Base-by-base conservation (phyloP, 2,329 filamentous ascomycete species). In the Sporothrix luriei region DNA sequence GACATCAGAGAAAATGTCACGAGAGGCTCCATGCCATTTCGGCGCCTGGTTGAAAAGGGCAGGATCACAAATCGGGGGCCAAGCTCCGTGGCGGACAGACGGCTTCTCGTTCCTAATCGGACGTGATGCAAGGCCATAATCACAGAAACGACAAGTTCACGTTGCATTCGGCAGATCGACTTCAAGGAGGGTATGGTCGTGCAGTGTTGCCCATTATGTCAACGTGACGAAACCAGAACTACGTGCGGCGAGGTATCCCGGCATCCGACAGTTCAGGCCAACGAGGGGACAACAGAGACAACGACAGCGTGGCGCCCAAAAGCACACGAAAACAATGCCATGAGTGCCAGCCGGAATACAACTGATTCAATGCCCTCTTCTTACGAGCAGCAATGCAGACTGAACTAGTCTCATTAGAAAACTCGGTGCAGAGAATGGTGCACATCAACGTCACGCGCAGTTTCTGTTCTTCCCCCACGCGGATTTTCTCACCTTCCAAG, bases 41-140 rank as follows among this genome's bases (percentile, higher is more conserved):
- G 4, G 29, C 21, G 26, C 62, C 38, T 14, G 26, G 26, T 65
- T 65, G 62, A 65, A 61, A 61, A 43, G 55, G 55, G n/a, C n/a
- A 21, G 33, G 19, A 43, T n/a, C 16, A 13, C 29, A 48, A 19
- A 52, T 21, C 46, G 64, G 64, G 26, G 26, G 62, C 62, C 48
- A 40, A 54, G 64, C 48, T 66, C 64, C 29, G 48, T 26, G 29
- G 10, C 64, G 64, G 64, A 21, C 64, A 66, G 64, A 66, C 64
- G 49, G 64, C 49, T 66, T 38, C 21, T 43, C 16, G 29, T 52
- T 66, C 64, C 64, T 43, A 66, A 33, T 33, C 19, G 29, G 26
- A 40, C 48, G 24, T 49, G n/a, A 51, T 21, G n/a, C 11, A 51
- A 40, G 48, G 6, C 64, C 54, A 54, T 10, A 38, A 33, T 7